phyloP scores from a whole-genome alignment of 2,329 filamentous ascomycete genomes.

The Aspergillus proliferans region DNA sequence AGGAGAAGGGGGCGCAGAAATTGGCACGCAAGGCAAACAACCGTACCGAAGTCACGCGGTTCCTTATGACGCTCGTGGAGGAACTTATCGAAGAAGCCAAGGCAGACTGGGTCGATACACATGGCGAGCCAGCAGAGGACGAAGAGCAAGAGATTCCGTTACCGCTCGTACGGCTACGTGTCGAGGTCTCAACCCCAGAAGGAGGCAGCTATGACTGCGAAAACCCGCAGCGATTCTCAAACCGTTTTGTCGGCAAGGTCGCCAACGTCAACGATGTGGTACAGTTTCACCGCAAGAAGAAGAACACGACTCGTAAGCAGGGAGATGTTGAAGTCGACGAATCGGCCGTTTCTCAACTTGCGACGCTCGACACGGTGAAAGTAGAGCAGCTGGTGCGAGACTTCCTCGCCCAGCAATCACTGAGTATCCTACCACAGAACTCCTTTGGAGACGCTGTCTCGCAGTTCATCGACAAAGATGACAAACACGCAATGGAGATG shows the following conservation, averaged over 20 bases:
- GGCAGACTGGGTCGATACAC: conserved; percentile 70
- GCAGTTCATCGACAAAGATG: conserved; percentile 90
- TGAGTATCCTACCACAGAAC: conserved; percentile 88
- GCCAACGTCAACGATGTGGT: conserved; percentile 93
- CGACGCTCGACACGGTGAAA: conserved; percentile 66
- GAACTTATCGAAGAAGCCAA: conserved; percentile 83
- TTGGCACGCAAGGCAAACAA: conserved; percentile 79
- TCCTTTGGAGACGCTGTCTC: conserved; percentile 88
- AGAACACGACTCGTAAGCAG: conserved; percentile 43
- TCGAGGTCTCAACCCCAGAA: conserved; percentile 81
- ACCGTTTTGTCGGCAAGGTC: conserved; percentile 81
- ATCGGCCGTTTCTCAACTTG: conserved; percentile 54
- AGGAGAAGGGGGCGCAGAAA: conserved; percentile 69
- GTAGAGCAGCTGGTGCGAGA: conserved; percentile 85
- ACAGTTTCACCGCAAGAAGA: conserved; percentile 86
- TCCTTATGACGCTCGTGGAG: conserved; percentile 71
- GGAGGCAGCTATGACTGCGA: conserved; percentile 84
- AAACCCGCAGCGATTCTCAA: conserved; percentile 93
- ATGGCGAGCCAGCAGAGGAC: conserved; percentile 56
- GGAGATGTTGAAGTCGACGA: conserved; percentile 56
- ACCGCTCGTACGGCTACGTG: conserved; percentile 80
- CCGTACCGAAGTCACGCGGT: conserved; percentile 68
- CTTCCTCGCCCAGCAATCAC: conserved; percentile 76
- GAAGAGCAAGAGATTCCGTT: conserved; percentile 61
- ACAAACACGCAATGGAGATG: conserved; percentile 82